Evolutionary conservation across 2,329 filamentous ascomycete genomes (phyloP).

Genomic region (Trichoderma lentiforme): DNA sequence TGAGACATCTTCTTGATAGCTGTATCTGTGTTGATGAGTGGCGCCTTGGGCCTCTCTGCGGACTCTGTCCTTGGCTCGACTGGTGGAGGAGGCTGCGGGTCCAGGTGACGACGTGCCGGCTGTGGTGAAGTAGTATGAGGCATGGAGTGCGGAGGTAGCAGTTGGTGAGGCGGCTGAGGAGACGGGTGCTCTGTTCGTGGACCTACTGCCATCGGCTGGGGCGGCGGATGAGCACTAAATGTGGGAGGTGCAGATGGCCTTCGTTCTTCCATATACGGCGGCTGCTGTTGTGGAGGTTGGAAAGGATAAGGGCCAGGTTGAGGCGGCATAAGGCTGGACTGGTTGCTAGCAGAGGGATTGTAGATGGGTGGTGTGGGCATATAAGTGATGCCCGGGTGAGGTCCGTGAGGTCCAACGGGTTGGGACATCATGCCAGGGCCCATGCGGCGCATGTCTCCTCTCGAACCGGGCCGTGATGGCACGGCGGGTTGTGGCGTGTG

Average conservation of each 20-base stretch:
- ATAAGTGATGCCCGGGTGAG: slow-evolving; percentile 66
- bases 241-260: slow-evolving; percentile 67
- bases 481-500: slow-evolving; percentile 76
- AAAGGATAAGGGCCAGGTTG: slow-evolving; percentile 40
- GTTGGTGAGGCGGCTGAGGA: slow-evolving; percentile 54
- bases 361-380: slow-evolving; percentile 86
- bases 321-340: slow-evolving; percentile 37
- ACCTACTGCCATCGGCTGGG: slow-evolving; percentile 44
- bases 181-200: slow-evolving; percentile 57
- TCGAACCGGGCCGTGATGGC: slow-evolving; percentile 66
- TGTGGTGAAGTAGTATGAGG: slow-evolving; percentile 49
- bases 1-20: slow-evolving; percentile 64
- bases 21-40: slow-evolving; percentile 48
- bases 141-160: slow-evolving; percentile 45
- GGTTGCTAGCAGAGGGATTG: slow-evolving; percentile 51
- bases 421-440: slow-evolving; percentile 71
- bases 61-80: slow-evolving; percentile 49
- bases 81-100: slow-evolving; percentile 51
- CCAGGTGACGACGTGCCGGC: slow-evolving; percentile 43
- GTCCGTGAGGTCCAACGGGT: slow-evolving; percentile 59
- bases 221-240: slow-evolving; percentile 58
- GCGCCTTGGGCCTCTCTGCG: slow-evolving; percentile 45
- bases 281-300: slow-evolving; percentile 40
- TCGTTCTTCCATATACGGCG: slow-evolving; percentile 73
- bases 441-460: slow-evolving; percentile 73